Evolutionary conservation across 1,139 yeast genomes (phyloP).

Genomic region (Nakaseomyces delphensis): DNA sequence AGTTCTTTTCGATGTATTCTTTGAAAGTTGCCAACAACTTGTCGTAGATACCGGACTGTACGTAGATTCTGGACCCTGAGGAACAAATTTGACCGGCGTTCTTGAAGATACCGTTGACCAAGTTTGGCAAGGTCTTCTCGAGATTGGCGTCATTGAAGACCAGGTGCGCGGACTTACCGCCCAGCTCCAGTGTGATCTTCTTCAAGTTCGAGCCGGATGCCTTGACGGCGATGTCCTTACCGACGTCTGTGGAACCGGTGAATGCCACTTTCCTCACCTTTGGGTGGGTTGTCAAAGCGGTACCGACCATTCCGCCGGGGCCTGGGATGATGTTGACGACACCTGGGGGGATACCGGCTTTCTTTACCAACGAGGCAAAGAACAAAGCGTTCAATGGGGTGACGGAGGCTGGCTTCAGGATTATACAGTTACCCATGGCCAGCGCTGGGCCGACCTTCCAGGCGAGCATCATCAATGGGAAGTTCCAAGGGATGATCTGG

Average conservation of each 20-base stretch:
- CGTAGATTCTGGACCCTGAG: constrained; percentile 75
- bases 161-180: constrained; percentile 78
- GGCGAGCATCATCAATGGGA: constrained; percentile 70
- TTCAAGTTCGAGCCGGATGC: constrained; percentile 62
- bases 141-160: constrained; percentile 67
- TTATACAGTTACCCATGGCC: constrained; percentile 70
- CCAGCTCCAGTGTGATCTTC: constrained; percentile 75
- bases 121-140: constrained; percentile 50
- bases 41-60: constrained; percentile 69
- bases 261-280: constrained; percentile 70
- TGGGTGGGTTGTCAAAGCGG: constrained; percentile 60
- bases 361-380: constrained; percentile 50
- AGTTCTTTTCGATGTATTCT: constrained; percentile 41
- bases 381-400: constrained; percentile 71
- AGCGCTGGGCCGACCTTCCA: constrained; percentile 81
- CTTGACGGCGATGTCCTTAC: constrained; percentile 59
- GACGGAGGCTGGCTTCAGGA: constrained; percentile 68
- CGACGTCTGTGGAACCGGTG: constrained; percentile 75
- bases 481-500: constrained; percentile 87
- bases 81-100: constrained; percentile 86
- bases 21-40: constrained; percentile 52
- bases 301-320: constrained; percentile 65
- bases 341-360: constrained; percentile 75
- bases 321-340: constrained; percentile 72
- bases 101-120: constrained; percentile 56